These are phyloP conservation scores for Didymella sp. DNA, from an alignment of 2,329 filamentous ascomycete species.

Conservation along the genomic window DNA sequence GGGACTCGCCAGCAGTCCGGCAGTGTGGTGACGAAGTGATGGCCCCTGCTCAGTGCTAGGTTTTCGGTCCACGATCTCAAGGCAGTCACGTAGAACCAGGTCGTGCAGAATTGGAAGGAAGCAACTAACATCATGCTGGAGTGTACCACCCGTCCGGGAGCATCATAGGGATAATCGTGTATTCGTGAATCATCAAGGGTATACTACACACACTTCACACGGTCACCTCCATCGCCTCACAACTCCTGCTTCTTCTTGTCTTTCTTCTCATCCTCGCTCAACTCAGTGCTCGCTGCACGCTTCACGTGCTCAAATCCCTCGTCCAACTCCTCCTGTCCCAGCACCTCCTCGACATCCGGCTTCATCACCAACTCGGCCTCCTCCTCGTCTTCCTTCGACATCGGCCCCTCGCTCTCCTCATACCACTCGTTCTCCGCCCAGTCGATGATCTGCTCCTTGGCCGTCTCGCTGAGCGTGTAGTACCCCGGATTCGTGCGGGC, in stretches of 20 bases:
- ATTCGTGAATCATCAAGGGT: not conserved
- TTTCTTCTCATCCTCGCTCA: slow-evolving; percentile 6
- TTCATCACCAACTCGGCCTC: slow-evolving; percentile 44
- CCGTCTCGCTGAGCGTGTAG: slow-evolving; percentile 68
- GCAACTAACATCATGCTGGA: too few relatives aligned
- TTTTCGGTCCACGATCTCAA: too few relatives aligned
- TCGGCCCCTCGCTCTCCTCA: slow-evolving; percentile 52
- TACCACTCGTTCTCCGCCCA: slow-evolving; percentile 75
- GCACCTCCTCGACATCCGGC: slow-evolving; percentile 20
- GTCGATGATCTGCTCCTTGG: slow-evolving; percentile 67
- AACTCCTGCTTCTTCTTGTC: slow-evolving; percentile 14
- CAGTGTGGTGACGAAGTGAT: too few relatives aligned
- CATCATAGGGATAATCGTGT: not conserved
- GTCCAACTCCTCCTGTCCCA: slow-evolving; percentile 26
- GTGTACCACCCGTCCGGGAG: too few relatives aligned
- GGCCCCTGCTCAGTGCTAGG: too few relatives aligned
- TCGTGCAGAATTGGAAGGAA: too few relatives aligned
- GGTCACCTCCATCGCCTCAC: not conserved
- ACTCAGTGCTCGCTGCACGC: slow-evolving; percentile 7
- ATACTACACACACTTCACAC: not conserved
- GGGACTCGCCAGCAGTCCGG: too few relatives aligned
- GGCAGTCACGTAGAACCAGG: too few relatives aligned
- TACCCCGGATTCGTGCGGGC: slow-evolving; percentile 76
- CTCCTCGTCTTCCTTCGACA: slow-evolving; percentile 37
- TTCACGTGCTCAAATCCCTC: slow-evolving; percentile 39